These are phyloP conservation scores for Boletus hoseneyae DNA, from an alignment of 1,284 basidiomycete genomes.

Conservation along the genomic window DNA sequence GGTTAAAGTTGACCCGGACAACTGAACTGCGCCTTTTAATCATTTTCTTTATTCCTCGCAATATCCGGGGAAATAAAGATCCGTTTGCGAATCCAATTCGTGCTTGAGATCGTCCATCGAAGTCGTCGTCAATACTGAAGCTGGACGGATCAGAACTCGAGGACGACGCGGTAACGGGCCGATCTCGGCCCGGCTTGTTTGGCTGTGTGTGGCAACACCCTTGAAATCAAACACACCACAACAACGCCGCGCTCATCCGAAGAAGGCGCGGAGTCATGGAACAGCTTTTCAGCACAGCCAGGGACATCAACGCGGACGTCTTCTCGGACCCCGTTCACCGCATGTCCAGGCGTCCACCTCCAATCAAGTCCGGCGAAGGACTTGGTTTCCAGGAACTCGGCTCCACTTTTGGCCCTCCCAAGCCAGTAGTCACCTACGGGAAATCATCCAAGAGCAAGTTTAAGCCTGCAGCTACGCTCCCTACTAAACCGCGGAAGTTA, in stretches of 20 bases:
- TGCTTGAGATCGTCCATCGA: constrained; percentile 13
- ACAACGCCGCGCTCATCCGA: constrained; percentile 26
- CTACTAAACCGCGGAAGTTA: not conserved
- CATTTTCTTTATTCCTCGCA: constrained; percentile 8
- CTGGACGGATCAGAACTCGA: no score
- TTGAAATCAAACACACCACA: constrained; percentile 29
- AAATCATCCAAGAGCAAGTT: constrained; percentile 12
- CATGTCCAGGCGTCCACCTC: constrained; percentile 24
- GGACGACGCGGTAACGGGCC: no score
- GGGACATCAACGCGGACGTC: not conserved
- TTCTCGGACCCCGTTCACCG: constrained; percentile 25
- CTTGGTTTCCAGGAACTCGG: constrained; percentile 26
- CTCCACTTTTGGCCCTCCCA: constrained; percentile 19
- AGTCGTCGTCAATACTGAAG: not conserved
- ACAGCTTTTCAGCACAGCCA: constrained; percentile 5
- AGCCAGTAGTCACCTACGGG: not conserved
- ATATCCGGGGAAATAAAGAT: not conserved
- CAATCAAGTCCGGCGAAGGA: constrained; percentile 30
- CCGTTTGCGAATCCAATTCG: constrained; percentile 14
- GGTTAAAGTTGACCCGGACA: constrained; percentile 15
- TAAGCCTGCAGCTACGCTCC: constrained; percentile 3
- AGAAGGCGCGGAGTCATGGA: constrained; percentile 22
- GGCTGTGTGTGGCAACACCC: constrained; percentile 23
- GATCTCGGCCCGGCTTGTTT: constrained; percentile 13
- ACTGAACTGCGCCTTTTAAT: not conserved